Evolutionary conservation across 495 filamentous ascomycete genomes (phyloP), one percentile per base, ranked within the genome.

Genomic region (Hypomontagnella monticulosa): DNA sequence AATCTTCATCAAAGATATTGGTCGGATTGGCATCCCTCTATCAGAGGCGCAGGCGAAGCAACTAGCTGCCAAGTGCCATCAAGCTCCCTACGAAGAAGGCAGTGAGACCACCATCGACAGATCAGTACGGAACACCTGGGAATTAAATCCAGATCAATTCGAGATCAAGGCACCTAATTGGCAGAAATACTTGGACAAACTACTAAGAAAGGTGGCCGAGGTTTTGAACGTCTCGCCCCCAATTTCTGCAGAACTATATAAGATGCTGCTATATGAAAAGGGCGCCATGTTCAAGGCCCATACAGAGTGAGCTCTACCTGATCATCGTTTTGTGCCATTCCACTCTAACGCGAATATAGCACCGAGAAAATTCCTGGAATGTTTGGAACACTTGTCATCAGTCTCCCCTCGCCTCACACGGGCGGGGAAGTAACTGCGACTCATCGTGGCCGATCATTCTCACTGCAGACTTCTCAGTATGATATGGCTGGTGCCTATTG

Each of bases 371-470:
- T 73, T 1, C 76, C 79, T 11, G 80, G 82, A 1, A 85, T 87
- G 79, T 86, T 88, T 64, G 84, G 76, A 15, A 87, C 85, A 0
- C 71, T 87, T 14, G 80, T 84, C 32, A 74, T 88, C 32, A 78
- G 71, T 52, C 75, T 88, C 1, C 85, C 86, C 0, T 86, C 83
- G 0, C 59, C 73, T 16, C 82, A 87, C 63, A 61, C 75, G 23
- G 85, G 84, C 18, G 85, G 86, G 0, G 78, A 79, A 19, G 75
- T 88, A 8, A 57, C 78, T 8, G 62, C 83, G 18, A 73, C 64
- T 14, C 82, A 84, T 68, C 60, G 66, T 27, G 73, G 65, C n/a
- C 18, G 78, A 20, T 71, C 63, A 15, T 70, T 75, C 19, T 59
- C 58, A 3, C 78, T 84, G 34, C 56, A 69, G 18, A 78, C 77